Evolutionary conservation across 1,139 yeast genomes (phyloP), one percentile per base, ranked within the genome.

Genomic region (Candida anutae): DNA sequence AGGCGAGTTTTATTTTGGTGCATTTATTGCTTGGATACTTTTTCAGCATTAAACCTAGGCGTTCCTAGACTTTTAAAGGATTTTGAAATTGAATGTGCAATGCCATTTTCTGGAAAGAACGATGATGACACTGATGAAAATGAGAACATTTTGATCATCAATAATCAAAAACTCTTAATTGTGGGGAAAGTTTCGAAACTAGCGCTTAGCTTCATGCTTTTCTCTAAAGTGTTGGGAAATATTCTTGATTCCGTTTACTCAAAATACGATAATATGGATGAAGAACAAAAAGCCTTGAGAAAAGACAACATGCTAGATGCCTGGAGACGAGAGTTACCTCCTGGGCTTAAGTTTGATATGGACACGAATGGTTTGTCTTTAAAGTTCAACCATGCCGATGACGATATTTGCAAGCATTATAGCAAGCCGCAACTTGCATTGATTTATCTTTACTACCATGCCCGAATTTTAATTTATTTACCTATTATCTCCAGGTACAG

Each of bases 1-100:
- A 65, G 95, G 35, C 72, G 94, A 45, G 69, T 84, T 27, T 55
- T 83, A 22, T 85, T 85, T 45, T 87, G 95, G 95, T 77, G 85
- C 38, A 72, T 79, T 23, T 85, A 83, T 49, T 68, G 79, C 22
- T 62, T 85, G 38, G 96, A 87, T 48, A 70, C 77, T 3, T 83
- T 82, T 47, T 65, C 85, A 14, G 74, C 90, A 2, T 69, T 83
- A 35, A 77, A 75, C 33, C 56, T 85, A 27, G 96, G 96, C 25
- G 84, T 84, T 16, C 94, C 95, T 4, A 60, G 94, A 37, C 54
- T 84, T 28, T 53, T 85, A 23, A 79, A 80, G 44, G 94, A 83
- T 48, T 73, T 74, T 43, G 94, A 83, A 47, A 75, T 84, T 28
- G 94, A 84, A 50, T 84, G 95, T 60, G 88, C 90, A 1, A 55